A percentile compares a stretch with the other conserved stretches of the same genome.
Evolutionary conservation across 164 flowering plant genomes (phyloP).

Genomic region (Vitis rotundifolia): DNA sequence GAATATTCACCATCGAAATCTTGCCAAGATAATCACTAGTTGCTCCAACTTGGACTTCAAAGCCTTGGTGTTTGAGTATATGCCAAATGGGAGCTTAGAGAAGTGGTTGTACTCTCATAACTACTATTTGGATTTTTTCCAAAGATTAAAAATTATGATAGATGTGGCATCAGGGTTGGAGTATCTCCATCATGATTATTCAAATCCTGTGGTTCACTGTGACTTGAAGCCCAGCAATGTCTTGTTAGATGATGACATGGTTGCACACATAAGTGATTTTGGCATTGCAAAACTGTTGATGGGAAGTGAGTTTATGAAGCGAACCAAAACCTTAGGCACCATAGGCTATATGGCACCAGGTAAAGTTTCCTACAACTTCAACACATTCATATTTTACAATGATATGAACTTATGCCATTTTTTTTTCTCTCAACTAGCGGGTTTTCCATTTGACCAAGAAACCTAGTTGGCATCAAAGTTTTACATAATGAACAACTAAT

Average conservation of each 20-base stretch:
- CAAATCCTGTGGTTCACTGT: constrained; percentile 1
- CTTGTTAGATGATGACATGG: constrained; percentile 7
- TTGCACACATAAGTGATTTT: constrained; percentile 4
- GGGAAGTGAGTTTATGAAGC: not conserved
- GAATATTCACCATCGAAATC: not conserved
- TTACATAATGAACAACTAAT: too few relatives aligned
- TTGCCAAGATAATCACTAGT: constrained; percentile 2
- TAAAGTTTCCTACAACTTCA: not conserved
- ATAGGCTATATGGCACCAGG: constrained; percentile 8
- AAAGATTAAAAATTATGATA: too few relatives aligned
- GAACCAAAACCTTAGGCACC: not conserved
- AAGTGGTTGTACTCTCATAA: constrained; percentile 7
- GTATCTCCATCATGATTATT: too few relatives aligned
- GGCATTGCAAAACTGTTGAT: constrained; percentile 2
- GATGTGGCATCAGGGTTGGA: too few relatives aligned
- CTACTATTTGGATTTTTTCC: not conserved
- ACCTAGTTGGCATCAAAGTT: too few relatives aligned
- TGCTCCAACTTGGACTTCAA: not conserved
- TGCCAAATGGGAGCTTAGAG: not conserved
- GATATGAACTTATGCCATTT: too few relatives aligned
- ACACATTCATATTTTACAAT: not conserved
- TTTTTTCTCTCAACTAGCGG: too few relatives aligned
- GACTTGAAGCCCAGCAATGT: not conserved
- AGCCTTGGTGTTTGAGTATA: too few relatives aligned
- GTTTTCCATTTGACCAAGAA: too few relatives aligned